Evolutionary conservation across 2,329 filamentous ascomycete genomes (phyloP), one percentile per base, ranked within the genome.

Genomic region (Coniochaeta ligniaria): DNA sequence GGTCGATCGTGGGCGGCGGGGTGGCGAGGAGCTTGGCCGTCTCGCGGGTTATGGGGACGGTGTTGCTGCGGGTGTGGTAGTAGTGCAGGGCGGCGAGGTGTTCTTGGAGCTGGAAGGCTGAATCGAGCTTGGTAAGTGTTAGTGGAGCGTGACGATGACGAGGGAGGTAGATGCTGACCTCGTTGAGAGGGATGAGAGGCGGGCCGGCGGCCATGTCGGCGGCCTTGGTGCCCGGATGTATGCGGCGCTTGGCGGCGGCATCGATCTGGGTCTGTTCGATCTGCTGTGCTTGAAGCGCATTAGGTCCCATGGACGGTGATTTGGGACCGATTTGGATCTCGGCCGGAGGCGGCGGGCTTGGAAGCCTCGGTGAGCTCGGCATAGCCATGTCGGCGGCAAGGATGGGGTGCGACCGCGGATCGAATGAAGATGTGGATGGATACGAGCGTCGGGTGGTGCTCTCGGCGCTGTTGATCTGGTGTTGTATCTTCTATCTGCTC

Each of bases 81-180:
- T 93, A 87, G 78, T 98, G 91, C 17, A 97, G 84, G 38, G 95
- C 91, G 74, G 96, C 94, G 60, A 99, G 88, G 71, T 99, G 94
- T 76, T 99, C 95, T 75, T 97, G 96, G 20, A 98, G 85, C 74
- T 97, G 95, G 73, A 98, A 99, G 52, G 95, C 91, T 24, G 94
- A 98, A 72, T 99, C 93, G 66, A 99, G 92, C 91, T 97, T 60
- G 50, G 38, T 41, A 7, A 43, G 59, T 62, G 60, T 64, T 43
- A 63, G 62, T 58, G 5, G 20, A 20, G 22, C 31, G 14, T 54
- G 28, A 36, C n/a, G 11, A 35, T n/a, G 22, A 22, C 6, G 58
- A 11, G 9, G 43, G 26, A 54, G n/a, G 54, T 36, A 41, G 38
- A 60, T 43, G 73, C 83, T 65, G 73, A 96, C 92, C 80, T 97